A percentile compares a stretch with the other conserved stretches of the same genome.
phyloP scores from a whole-genome alignment of 2,329 filamentous ascomycete genomes.

The Colletotrichum gigasporum region DNA sequence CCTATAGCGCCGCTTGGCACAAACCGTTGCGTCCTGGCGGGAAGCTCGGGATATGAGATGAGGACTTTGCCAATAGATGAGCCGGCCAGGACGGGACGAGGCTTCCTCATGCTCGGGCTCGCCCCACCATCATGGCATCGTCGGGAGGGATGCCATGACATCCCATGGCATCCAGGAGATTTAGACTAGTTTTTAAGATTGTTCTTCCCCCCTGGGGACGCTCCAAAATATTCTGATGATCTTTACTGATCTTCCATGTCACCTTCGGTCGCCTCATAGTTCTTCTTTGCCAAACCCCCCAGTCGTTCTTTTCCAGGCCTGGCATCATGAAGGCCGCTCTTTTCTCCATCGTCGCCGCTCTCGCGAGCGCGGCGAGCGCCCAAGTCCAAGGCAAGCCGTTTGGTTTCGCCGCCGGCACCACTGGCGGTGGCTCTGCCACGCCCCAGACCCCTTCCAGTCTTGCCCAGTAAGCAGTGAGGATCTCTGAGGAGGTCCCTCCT shows the following conservation, averaged over 20 bases:
- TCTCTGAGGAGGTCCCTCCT: background rate
- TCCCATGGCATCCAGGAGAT: background rate
- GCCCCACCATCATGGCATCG: background rate
- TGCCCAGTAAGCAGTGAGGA: conserved; percentile 40
- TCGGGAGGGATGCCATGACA: background rate
- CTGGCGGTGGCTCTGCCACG: conserved; percentile 59
- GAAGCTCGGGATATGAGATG: background rate
- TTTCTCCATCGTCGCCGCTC: conserved; percentile 33
- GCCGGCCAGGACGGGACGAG: background rate
- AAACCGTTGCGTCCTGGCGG: background rate
- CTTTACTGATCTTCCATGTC: background rate
- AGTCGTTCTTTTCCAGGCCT: background rate
- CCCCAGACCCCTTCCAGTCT: conserved; percentile 46
- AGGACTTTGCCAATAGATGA: background rate
- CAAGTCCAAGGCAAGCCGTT: conserved; percentile 40
- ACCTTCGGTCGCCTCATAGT: background rate
- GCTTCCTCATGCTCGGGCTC: background rate
- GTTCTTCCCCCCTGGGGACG: too few species aligned
- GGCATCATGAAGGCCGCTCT: conserved; percentile 12
- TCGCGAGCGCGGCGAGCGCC: conserved; percentile 35
- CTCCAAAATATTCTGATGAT: background rate
- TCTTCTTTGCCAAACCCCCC: background rate
- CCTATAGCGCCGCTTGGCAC: background rate
- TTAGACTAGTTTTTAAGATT: conserved; percentile 7
- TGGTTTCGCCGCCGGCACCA: conserved; percentile 51